Percentiles rank a stretch among this genome's conserved stretches.
These are phyloP conservation scores for Globisporangium cylindrosporum DNA, from an alignment of 352 stramenopile species.

Conservation along the genomic window DNA sequence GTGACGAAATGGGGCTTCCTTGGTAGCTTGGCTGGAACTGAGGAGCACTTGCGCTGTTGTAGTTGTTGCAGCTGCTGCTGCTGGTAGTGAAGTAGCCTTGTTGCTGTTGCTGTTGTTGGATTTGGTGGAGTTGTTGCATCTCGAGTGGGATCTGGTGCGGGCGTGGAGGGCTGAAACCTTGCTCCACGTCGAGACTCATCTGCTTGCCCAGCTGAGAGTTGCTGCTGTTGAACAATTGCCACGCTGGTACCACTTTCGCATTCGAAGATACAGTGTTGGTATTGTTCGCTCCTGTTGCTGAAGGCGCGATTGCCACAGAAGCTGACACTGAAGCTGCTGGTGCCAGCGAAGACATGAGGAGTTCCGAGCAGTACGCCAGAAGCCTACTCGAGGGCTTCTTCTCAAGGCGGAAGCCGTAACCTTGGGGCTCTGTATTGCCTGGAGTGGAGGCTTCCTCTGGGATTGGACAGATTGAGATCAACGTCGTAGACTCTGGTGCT, in stretches of 20 bases:
- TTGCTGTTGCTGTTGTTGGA: background rate
- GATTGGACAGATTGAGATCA: slow-evolving; percentile 7
- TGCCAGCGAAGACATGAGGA: slow-evolving; percentile 30
- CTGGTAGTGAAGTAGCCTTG: background rate
- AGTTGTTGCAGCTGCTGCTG: background rate
- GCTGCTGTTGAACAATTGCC: slow-evolving; percentile 19
- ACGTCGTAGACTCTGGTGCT: background rate
- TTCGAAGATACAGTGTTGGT: slow-evolving; percentile 19
- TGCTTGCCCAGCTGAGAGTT: background rate
- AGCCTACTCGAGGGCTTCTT: slow-evolving; percentile 30
- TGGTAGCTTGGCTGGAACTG: background rate
- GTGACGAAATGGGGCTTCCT: background rate
- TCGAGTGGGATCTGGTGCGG: background rate
- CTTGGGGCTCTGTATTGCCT: background rate
- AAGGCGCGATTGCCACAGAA: background rate
- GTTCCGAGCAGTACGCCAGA: slow-evolving; percentile 42
- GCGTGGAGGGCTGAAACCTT: slow-evolving; percentile 9
- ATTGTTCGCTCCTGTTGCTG: background rate
- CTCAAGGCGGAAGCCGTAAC: background rate
- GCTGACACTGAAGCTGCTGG: background rate
- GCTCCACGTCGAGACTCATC: slow-evolving; percentile 12
- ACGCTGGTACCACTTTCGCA: slow-evolving; percentile 35
- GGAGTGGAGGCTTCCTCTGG: background rate
- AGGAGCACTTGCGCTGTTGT: background rate
- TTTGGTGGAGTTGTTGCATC: slow-evolving; percentile 4